Conservation (phyloP, 2,329 filamentous ascomycete genomes). For the Ceratocystis albifundus region DNA sequence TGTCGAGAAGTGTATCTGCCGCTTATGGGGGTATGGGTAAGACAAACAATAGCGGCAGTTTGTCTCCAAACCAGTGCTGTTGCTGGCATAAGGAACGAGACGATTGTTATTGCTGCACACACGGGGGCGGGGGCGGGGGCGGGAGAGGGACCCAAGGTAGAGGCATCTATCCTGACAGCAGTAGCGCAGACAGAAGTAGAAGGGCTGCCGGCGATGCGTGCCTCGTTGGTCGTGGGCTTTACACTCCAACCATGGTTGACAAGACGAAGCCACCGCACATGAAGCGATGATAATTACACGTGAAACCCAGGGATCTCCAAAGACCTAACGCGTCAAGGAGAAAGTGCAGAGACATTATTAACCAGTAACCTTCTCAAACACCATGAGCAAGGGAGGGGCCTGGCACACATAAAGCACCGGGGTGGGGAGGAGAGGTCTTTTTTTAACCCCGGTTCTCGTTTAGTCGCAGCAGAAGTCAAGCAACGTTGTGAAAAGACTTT, state of each 20-base stretch:
- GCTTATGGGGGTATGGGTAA: too few species aligned
- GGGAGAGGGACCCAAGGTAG: too few species aligned
- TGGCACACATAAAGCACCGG: background rate
- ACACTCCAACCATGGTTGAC: background rate
- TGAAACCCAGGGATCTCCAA: slow-evolving; percentile 3
- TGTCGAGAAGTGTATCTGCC: too few species aligned
- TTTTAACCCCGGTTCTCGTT: slow-evolving; percentile 2
- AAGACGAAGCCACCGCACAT: background rate
- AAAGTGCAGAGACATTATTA: background rate
- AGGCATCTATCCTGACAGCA: too few species aligned
- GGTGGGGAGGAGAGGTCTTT: too few species aligned
- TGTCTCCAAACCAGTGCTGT: too few species aligned
- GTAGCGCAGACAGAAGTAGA: background rate
- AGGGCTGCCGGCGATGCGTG: background rate
- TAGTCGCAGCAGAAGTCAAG: background rate
- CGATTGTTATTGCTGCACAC: too few species aligned
- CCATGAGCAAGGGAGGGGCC: background rate
- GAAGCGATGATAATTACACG: slow-evolving; percentile 8
- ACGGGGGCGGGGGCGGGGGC: too few species aligned
- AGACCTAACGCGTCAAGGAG: background rate
- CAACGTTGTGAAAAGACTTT: background rate
- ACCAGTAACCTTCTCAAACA: background rate
- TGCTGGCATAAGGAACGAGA: too few species aligned
- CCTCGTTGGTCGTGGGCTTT: background rate
- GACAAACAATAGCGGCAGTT: too few species aligned